Conservation (phyloP, 345 rosid genomes). For the Acer negundo region DNA sequence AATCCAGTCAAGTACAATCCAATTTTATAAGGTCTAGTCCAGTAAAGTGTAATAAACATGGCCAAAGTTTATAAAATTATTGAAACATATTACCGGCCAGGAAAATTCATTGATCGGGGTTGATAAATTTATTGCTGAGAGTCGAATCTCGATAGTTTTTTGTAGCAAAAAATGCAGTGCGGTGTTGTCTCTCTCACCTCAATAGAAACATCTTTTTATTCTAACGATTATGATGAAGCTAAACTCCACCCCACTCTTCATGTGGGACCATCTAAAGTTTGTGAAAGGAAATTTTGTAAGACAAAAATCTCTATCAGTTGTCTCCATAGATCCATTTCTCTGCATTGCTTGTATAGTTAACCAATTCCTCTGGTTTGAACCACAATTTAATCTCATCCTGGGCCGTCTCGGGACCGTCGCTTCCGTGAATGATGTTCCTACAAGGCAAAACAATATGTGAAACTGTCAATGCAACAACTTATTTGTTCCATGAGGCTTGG, state of each 20-base stretch:
- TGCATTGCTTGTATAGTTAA: conserved; percentile 68
- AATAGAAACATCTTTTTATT: conserved; percentile 35
- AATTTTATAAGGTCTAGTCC: too few species aligned
- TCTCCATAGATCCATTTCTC: conserved; percentile 94
- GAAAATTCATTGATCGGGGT: neutral
- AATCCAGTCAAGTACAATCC: too few species aligned
- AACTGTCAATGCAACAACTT: neutral
- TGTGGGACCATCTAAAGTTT: conserved; percentile 29
- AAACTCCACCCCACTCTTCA: conserved; percentile 24
- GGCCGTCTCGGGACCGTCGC: conserved; percentile 98
- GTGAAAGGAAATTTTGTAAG: conserved; percentile 11
- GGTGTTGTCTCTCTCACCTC: conserved; percentile 20
- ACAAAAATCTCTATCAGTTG: conserved; percentile 43
- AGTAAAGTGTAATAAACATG: too few species aligned
- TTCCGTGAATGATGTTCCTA: conserved; percentile 96
- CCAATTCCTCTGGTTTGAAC: conserved; percentile 97
- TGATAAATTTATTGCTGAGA: conserved; percentile 11
- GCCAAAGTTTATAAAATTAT: neutral
- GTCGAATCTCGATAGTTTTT: neutral
- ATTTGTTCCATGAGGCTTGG: neutral
- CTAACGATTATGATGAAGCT: conserved; percentile 31
- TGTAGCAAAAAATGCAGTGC: neutral
- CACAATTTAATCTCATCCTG: conserved; percentile 85
- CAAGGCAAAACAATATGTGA: conserved; percentile 11
- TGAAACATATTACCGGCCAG: neutral